These are phyloP conservation scores for Trichoderma cornu-damae DNA, from an alignment of 2,329 filamentous ascomycete genomes.

Conservation along the genomic window DNA sequence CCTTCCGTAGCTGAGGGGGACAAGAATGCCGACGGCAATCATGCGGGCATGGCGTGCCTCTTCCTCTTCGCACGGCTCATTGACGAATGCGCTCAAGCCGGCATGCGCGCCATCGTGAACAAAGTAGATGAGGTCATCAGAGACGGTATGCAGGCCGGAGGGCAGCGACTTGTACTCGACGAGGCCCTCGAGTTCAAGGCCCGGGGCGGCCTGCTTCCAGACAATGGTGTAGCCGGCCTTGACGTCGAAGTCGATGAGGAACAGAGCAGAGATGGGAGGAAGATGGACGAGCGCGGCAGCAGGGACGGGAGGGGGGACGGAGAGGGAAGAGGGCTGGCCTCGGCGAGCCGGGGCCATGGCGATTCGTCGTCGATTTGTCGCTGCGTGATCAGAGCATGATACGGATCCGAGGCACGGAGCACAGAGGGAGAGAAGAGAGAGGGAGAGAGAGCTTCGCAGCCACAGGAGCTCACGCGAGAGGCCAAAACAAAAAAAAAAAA, in stretches of 20 bases:
- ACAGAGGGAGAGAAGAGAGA: no score
- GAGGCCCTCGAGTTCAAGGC: constrained; percentile 72
- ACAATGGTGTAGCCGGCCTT: constrained; percentile 86
- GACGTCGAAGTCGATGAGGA: constrained; percentile 87
- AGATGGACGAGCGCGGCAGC: constrained; percentile 29
- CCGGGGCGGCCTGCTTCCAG: constrained; percentile 72
- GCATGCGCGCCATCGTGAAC: constrained; percentile 74
- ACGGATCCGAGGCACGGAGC: constrained; percentile 4
- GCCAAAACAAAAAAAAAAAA: not conserved
- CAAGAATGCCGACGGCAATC: constrained; percentile 84
- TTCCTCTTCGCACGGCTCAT: constrained; percentile 69
- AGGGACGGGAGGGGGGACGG: constrained; percentile 32
- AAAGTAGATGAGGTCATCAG: constrained; percentile 89
- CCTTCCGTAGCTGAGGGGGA: constrained; percentile 78
- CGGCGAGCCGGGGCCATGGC: constrained; percentile 40
- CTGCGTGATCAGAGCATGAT: constrained; percentile 30
- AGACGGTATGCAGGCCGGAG: constrained; percentile 83
- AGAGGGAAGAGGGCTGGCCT: constrained; percentile 37
- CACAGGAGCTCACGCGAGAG: not conserved
- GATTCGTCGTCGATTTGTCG: constrained; percentile 5
- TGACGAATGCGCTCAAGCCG: constrained; percentile 87
- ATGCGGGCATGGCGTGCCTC: constrained; percentile 83
- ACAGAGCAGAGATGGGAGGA: constrained; percentile 63
- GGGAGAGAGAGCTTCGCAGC: not conserved
- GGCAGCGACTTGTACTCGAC: constrained; percentile 97